Percentiles rank a stretch among this genome's conserved stretches.
These are phyloP conservation scores for Ambrosiella cleistominuta DNA, from an alignment of 2,329 filamentous ascomycete species.

Conservation along the genomic window DNA sequence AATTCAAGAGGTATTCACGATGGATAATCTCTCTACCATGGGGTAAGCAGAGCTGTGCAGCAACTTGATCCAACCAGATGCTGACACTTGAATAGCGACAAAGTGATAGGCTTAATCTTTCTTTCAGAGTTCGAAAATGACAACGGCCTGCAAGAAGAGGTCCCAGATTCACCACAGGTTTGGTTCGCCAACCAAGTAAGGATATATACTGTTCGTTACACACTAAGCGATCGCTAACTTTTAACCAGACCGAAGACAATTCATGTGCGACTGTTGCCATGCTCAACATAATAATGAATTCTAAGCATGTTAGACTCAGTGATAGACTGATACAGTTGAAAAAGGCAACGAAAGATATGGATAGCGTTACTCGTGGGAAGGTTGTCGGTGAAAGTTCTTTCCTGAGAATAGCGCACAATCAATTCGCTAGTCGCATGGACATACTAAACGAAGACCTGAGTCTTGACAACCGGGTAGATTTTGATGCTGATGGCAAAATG, in stretches of 20 bases:
- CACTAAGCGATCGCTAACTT: conserved; percentile 20
- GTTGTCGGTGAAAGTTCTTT: conserved; percentile 56
- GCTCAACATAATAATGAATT: conserved; percentile 86
- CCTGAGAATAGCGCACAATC: conserved; percentile 73
- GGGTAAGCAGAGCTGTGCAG: conserved; percentile 36
- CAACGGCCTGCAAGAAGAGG: conserved; percentile 30
- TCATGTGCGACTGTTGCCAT: conserved; percentile 86
- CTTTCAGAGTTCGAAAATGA: conserved; percentile 54
- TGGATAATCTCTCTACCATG: conserved; percentile 50
- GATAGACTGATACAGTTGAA: conserved; percentile 57
- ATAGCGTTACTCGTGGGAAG: conserved; percentile 57
- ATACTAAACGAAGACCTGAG: conserved; percentile 54
- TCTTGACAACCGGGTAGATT: conserved; percentile 37
- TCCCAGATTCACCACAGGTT: conserved; percentile 37
- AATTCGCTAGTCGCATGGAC: conserved; percentile 64
- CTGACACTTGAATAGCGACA: conserved; percentile 33
- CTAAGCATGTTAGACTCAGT: conserved; percentile 47
- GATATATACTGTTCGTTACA: conserved; percentile 11
- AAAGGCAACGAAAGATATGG: conserved; percentile 47
- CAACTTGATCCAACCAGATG: neutral
- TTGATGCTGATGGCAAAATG: conserved; percentile 14
- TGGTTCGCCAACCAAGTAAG: conserved; percentile 88
- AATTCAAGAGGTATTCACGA: conserved; percentile 56
- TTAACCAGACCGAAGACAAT: conserved; percentile 49
- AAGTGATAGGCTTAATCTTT: conserved; percentile 75